Base-by-base conservation (phyloP, 106 monocot genomes). In the Allium cepa region DNA sequence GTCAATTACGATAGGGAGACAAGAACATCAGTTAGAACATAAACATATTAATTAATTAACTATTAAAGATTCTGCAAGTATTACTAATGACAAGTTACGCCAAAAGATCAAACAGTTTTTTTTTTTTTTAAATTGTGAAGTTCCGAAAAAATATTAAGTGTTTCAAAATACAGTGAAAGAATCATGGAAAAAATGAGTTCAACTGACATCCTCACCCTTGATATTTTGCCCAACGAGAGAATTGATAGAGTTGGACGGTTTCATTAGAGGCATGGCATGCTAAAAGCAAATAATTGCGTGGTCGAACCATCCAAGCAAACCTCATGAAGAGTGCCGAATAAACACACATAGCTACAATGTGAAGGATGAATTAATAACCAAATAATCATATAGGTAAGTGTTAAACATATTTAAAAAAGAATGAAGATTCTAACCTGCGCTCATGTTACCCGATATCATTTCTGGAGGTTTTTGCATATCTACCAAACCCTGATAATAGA, bases 271-370 rank as follows among this genome's bases (percentile, higher is more conserved):
- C 97, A 87, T 99, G 97, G 64, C 97, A 99, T 64, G 75, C 89
- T 71, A 99, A 77, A 75, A 99, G 97, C 17, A 92, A 79, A 66
- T 99, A 99, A 68, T 99, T 99, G 58, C 97, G 79, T 15, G 97
- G 97, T 50, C 87, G 89, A 46, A 99, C 89, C 97, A 99, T 99
- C 97, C 97, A 99, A 10, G 97, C 97, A 73, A 99, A 99, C 59
- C 97, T 92, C 92, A 99, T 99, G 76, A 99, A 99, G 28, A 99
- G 90, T 50, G 78, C 89, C 4, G 97, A 99, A 66, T 93, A 99
- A 9, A 99, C 74, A 57, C 94, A 94, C 94, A 94, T 94, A 51
- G 72, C 94, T 94, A 82, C 79, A 79, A 50, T 53, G 78, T 49
- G 17, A 67, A 62, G 11, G 52, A 9, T 55, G 66, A 18, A 50